Conservation (phyloP, 2,329 filamentous ascomycete genomes). For the Parasarocladium wereldwijsianum region DNA sequence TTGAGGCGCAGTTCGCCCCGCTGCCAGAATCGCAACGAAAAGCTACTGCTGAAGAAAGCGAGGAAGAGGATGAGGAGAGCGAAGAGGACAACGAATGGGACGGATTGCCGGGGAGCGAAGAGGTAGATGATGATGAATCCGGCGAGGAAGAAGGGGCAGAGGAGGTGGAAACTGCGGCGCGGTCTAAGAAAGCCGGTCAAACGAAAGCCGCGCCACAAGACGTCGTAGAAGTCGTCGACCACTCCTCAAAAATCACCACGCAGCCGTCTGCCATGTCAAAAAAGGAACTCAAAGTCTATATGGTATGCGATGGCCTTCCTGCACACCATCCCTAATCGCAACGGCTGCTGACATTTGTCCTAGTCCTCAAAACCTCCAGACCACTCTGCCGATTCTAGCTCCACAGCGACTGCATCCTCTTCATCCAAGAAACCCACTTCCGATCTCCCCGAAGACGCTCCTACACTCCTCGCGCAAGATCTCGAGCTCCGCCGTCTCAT, state of each 20-base stretch:
- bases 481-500: slow-evolving; percentile 83
- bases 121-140: slow-evolving; percentile 6
- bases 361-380: slow-evolving; percentile 36
- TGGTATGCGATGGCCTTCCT: slow-evolving; percentile 33
- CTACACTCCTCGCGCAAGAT: slow-evolving; percentile 73
- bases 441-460: slow-evolving; percentile 39
- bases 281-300: slow-evolving; percentile 63
- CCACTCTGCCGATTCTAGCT: slow-evolving; percentile 12
- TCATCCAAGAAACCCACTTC: slow-evolving; percentile 9
- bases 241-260: slow-evolving; percentile 28
- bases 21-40: slow-evolving; percentile 27
- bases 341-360: slow-evolving; percentile 5
- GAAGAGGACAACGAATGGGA: slow-evolving; percentile 4
- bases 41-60: slow-evolving; percentile 19
- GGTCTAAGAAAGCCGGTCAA: neutral
- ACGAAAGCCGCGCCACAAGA: slow-evolving; percentile 7
- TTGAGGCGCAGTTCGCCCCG: slow-evolving; percentile 78
- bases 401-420: slow-evolving; percentile 12
- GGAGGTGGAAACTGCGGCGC: slow-evolving; percentile 9
- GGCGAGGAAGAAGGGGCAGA: slow-evolving; percentile 12
- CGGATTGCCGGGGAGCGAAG: slow-evolving; percentile 5
- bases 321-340: neutral
- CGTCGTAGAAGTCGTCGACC: slow-evolving; percentile 46
- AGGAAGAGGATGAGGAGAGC: slow-evolving; percentile 10
- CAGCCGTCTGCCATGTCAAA: slow-evolving; percentile 38